Conservation (phyloP, 23 red algal genomes). For the Gracilaria domingensis region DNA sequence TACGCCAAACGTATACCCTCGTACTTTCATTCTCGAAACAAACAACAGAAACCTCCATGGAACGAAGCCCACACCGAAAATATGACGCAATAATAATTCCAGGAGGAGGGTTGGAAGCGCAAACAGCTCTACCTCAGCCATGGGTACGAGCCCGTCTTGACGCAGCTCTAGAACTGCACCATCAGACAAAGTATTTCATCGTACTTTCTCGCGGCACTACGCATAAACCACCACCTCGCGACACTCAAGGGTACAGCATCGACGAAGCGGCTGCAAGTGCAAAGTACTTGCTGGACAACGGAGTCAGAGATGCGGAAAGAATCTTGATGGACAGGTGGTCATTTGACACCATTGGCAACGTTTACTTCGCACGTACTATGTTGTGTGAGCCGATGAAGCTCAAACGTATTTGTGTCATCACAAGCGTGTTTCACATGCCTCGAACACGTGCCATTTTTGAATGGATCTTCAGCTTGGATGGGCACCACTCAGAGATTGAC, state of each 20-base stretch:
- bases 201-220: conserved; percentile 86
- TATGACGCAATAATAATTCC: conserved; percentile 88
- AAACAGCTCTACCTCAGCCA: conserved; percentile 62
- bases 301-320: conserved; percentile 29
- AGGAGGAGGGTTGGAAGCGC: conserved; percentile 74
- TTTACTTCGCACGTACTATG: conserved; percentile 78
- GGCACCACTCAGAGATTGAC: conserved; percentile 19
- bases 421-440: conserved; percentile 87
- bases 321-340: conserved; percentile 85
- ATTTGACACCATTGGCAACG: conserved; percentile 97
- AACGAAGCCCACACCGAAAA: background rate
- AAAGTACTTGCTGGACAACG: conserved; percentile 69
- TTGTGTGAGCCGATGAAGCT: conserved; percentile 76
- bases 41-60: background rate
- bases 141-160: conserved; percentile 84
- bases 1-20: too few species aligned
- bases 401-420: conserved; percentile 68
- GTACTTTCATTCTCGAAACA: background rate
- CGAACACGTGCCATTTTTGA: conserved; percentile 84
- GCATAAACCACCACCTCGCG: conserved; percentile 71
- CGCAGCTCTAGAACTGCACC: conserved; percentile 53
- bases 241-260: conserved; percentile 62
- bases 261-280: conserved; percentile 83
- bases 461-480: conserved; percentile 73
- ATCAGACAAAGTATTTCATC: conserved; percentile 72